Evolutionary conservation across 306 rosid species (phyloP).

Genomic region (Neltuma alba): DNA sequence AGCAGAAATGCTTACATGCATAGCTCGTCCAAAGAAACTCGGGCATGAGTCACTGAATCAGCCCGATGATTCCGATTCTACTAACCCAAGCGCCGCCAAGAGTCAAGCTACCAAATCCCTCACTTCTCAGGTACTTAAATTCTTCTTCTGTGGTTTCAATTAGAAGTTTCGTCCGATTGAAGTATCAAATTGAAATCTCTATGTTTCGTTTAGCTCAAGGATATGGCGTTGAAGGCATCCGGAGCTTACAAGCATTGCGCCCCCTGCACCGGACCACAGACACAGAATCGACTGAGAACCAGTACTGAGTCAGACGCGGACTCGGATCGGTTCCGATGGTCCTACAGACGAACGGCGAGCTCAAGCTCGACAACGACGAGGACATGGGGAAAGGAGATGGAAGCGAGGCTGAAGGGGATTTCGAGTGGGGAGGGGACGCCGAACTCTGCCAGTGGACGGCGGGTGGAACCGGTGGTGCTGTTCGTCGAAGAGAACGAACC

Average conservation of each 20-base stretch:
- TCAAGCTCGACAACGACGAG: slow-evolving; percentile 60
- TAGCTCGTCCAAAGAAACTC: slow-evolving; percentile 91
- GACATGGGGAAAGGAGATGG: slow-evolving; percentile 94
- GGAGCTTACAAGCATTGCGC: slow-evolving; percentile 80
- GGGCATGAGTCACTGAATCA: slow-evolving; percentile 65
- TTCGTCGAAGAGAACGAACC: slow-evolving; percentile 71
- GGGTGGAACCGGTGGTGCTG: slow-evolving; percentile 55
- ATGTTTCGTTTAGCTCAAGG: slow-evolving; percentile 55
- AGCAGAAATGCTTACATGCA: slow-evolving; percentile 83
- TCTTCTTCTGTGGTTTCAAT: not conserved
- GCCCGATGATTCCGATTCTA: slow-evolving; percentile 55
- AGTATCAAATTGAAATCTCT: not conserved
- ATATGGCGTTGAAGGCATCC: slow-evolving; percentile 94
- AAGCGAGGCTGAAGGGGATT: slow-evolving; percentile 87
- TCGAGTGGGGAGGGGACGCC: slow-evolving; percentile 92
- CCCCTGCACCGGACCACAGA: slow-evolving; percentile 60
- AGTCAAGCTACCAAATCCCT: slow-evolving; percentile 67
- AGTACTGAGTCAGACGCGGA: slow-evolving; percentile 63
- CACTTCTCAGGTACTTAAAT: slow-evolving; percentile 69
- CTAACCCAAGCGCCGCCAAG: slow-evolving; percentile 36
- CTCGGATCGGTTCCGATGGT: slow-evolving; percentile 67
- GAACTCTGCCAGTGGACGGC: slow-evolving; percentile 54
- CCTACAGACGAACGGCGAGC: slow-evolving; percentile 65
- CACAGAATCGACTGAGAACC: slow-evolving; percentile 44
- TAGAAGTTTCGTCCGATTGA: not conserved